Conservation (phyloP, 768 basidiomycete genomes). For the Mycena vitilis region DNA sequence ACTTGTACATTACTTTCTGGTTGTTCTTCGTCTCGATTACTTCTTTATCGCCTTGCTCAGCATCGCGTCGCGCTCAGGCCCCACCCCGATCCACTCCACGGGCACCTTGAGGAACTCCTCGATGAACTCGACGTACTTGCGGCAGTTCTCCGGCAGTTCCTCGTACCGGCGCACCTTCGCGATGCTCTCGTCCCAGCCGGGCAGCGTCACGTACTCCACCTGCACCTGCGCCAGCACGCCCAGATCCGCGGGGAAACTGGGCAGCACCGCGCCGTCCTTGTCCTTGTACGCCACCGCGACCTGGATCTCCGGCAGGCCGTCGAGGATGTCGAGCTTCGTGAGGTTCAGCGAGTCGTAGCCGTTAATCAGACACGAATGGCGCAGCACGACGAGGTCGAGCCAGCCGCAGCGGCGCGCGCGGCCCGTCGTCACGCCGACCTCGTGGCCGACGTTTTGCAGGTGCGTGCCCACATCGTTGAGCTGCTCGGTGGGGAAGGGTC, state of each 20-base stretch:
- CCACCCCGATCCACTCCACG: conserved; percentile 94
- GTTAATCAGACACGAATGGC: conserved; percentile 93
- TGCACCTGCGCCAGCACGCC: conserved; percentile 82
- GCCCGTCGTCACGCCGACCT: conserved; percentile 94
- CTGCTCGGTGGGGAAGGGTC: conserved; percentile 97
- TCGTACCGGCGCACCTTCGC: conserved; percentile 70
- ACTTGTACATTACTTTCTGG: conserved; percentile 23
- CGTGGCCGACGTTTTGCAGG: conserved; percentile 92
- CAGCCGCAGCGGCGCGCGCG: conserved; percentile 94
- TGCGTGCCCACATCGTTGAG: conserved; percentile 89
- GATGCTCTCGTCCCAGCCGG: conserved; percentile 92
- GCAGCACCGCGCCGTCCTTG: conserved; percentile 80
- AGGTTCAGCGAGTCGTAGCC: conserved; percentile 95
- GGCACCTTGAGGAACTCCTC: conserved; percentile 79
- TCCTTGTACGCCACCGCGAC: conserved; percentile 80
- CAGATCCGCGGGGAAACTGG: conserved; percentile 93
- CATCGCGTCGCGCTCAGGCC: conserved; percentile 89
- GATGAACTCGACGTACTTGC: conserved; percentile 88
- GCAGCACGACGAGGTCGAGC: conserved; percentile 96
- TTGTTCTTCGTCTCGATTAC: neutral
- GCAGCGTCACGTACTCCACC: conserved; percentile 88
- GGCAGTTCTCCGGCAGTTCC: conserved; percentile 86
- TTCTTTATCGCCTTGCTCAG: conserved; percentile 40
- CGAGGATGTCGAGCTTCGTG: conserved; percentile 96
- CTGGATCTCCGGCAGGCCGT: conserved; percentile 87